Evolutionary conservation across 1,284 basidiomycete species (phyloP).

Genomic region (Ustilago shanxiensis): DNA sequence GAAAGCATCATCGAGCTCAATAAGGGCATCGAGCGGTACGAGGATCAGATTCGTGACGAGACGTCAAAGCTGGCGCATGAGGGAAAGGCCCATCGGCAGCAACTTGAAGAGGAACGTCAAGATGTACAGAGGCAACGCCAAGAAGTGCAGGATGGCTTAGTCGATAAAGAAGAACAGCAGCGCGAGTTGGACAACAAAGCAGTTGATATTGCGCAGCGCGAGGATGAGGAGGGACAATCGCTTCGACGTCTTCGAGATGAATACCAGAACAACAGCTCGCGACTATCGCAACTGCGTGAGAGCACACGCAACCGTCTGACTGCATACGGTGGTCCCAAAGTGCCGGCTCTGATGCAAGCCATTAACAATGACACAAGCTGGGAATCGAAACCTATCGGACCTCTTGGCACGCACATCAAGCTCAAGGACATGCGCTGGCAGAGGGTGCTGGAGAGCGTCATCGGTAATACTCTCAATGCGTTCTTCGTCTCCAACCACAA

Average conservation of each 20-base stretch:
- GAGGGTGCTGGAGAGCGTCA: slow-evolving; percentile 77
- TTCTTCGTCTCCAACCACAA: slow-evolving; percentile 83
- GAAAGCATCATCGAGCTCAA: slow-evolving; percentile 56
- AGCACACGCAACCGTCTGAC: slow-evolving; percentile 50
- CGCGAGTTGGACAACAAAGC: slow-evolving; percentile 40
- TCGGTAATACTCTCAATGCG: slow-evolving; percentile 77
- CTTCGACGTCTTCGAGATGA: slow-evolving; percentile 28
- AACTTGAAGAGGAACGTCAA: slow-evolving; percentile 51
- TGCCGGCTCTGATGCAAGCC: slow-evolving; percentile 54
- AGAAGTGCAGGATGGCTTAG: slow-evolving; percentile 31
- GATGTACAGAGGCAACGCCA: slow-evolving; percentile 37
- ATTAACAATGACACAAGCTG: slow-evolving; percentile 75
- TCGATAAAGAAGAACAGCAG: slow-evolving; percentile 35
- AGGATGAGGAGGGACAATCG: slow-evolving; percentile 18
- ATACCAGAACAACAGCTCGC: slow-evolving; percentile 17
- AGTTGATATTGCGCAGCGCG: slow-evolving; percentile 21
- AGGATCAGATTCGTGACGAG: slow-evolving; percentile 73
- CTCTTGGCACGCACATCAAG: slow-evolving; percentile 89
- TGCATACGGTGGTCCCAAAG: slow-evolving; percentile 60
- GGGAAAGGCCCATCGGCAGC: slow-evolving; percentile 49
- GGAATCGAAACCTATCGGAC: slow-evolving; percentile 70
- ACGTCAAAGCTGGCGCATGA: slow-evolving; percentile 62
- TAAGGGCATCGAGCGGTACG: slow-evolving; percentile 73
- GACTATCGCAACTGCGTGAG: slow-evolving; percentile 23
- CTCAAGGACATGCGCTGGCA: slow-evolving; percentile 82